Conservation (phyloP, 2,329 filamentous ascomycete species). For the Fusarium redolens region DNA sequence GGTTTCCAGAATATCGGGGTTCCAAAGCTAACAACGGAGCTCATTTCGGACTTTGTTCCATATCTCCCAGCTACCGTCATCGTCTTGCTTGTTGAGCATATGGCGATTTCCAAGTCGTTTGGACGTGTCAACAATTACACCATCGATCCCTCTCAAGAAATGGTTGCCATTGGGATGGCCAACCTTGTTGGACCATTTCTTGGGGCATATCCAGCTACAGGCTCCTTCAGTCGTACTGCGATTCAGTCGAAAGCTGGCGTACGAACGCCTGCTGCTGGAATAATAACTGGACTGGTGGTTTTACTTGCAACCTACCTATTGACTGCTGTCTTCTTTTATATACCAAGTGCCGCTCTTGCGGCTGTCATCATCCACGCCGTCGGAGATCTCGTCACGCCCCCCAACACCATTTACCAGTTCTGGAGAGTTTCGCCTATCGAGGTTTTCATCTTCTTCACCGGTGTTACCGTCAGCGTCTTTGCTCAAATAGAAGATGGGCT, state of each 20-base stretch:
- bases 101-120: constrained; percentile 97
- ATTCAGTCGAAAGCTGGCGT: constrained; percentile 98
- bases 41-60: constrained; percentile 75
- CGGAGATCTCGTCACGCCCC: constrained; percentile 89
- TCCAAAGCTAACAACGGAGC: constrained; percentile 72
- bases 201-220: constrained; percentile 90
- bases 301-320: constrained; percentile 91
- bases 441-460: constrained; percentile 91
- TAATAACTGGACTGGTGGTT: constrained; percentile 87
- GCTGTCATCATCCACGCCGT: constrained; percentile 97
- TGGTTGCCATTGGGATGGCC: constrained; percentile 91
- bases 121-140: constrained; percentile 95
- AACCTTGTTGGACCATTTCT: constrained; percentile 93
- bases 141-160: constrained; percentile 94
- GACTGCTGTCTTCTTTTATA: constrained; percentile 92
- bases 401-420: constrained; percentile 93
- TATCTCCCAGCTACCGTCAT: constrained; percentile 89
- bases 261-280: constrained; percentile 87
- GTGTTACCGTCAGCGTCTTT: constrained; percentile 91
- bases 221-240: constrained; percentile 94
- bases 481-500: constrained; percentile 90
- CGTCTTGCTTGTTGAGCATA: constrained; percentile 96
- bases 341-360: constrained; percentile 81
- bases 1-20: constrained; percentile 84
- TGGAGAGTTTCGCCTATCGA: constrained; percentile 94